These are phyloP conservation scores for Verticillium nubilum DNA, from an alignment of 2,329 filamentous ascomycete species.

Conservation along the genomic window DNA sequence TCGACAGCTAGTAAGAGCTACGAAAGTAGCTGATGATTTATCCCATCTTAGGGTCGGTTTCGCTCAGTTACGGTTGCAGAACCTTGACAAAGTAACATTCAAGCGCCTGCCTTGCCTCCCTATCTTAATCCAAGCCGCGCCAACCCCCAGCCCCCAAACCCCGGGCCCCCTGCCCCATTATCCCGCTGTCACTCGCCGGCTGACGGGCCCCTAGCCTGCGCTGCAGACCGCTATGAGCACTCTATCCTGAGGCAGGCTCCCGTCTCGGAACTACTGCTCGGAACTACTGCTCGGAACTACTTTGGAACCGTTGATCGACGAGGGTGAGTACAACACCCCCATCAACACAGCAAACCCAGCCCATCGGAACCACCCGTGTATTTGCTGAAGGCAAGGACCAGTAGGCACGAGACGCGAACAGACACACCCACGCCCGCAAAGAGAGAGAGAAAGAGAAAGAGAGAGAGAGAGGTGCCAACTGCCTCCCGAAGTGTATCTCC, in stretches of 20 bases:
- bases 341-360: not conserved
- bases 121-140: not conserved
- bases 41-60: not conserved
- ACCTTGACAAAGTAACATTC: no score
- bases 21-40: not conserved
- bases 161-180: not conserved
- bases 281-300: no score
- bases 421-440: not conserved
- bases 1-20: not conserved
- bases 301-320: no score
- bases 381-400: not conserved
- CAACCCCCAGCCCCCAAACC: not conserved
- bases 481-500: not conserved
- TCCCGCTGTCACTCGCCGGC: not conserved
- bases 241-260: not conserved
- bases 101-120: not conserved
- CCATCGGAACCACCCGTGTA: not conserved
- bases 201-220: not conserved
- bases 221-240: not conserved
- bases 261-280: no score
- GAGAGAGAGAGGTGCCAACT: not conserved
- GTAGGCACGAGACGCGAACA: not conserved
- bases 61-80: no score
- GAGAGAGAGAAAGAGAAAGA: not conserved
- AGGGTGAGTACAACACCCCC: no score